Evolutionary conservation across 2,329 filamentous ascomycete genomes (phyloP).

Genomic region (Blumeria graminis): DNA sequence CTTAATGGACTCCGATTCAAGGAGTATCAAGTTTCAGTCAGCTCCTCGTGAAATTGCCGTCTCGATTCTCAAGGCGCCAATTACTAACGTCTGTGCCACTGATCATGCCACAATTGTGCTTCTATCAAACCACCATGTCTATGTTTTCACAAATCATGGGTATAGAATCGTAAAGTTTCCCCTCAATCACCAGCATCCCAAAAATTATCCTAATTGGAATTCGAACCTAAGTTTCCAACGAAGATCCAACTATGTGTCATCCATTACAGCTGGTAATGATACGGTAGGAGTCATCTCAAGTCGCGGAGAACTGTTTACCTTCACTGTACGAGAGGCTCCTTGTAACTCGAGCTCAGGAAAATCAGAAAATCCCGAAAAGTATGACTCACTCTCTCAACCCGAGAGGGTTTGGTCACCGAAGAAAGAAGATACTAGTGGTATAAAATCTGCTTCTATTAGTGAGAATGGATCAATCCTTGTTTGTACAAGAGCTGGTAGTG

Average conservation of each 20-base stretch:
- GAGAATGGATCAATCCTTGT: constrained; percentile 90
- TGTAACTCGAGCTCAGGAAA: constrained; percentile 42
- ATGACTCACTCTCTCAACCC: constrained; percentile 53
- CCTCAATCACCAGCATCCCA: constrained; percentile 42
- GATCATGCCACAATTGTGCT: constrained; percentile 73
- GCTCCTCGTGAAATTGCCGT: constrained; percentile 72
- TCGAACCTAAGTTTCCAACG: constrained; percentile 43
- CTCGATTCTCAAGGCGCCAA: constrained; percentile 48
- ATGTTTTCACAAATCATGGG: constrained; percentile 86
- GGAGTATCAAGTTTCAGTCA: constrained; percentile 64
- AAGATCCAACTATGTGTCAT: constrained; percentile 42
- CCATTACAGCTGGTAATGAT: constrained; percentile 66
- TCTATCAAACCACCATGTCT: constrained; percentile 69
- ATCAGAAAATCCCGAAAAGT: constrained; percentile 79
- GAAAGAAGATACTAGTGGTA: constrained; percentile 42
- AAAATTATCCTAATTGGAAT: constrained; percentile 40
- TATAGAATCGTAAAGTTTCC: constrained; percentile 82
- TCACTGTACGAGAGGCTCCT: constrained; percentile 49
- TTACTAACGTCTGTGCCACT: constrained; percentile 64
- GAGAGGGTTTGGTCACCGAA: constrained; percentile 72
- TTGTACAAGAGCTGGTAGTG: constrained; percentile 73
- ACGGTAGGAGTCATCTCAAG: constrained; percentile 74
- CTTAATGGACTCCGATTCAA: constrained; percentile 81
- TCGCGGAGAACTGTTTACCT: constrained; percentile 69
- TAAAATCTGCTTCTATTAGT: constrained; percentile 65